Base-by-base conservation (phyloP, 1,284 basidiomycete species). In the Macrocybe sp. region DNA sequence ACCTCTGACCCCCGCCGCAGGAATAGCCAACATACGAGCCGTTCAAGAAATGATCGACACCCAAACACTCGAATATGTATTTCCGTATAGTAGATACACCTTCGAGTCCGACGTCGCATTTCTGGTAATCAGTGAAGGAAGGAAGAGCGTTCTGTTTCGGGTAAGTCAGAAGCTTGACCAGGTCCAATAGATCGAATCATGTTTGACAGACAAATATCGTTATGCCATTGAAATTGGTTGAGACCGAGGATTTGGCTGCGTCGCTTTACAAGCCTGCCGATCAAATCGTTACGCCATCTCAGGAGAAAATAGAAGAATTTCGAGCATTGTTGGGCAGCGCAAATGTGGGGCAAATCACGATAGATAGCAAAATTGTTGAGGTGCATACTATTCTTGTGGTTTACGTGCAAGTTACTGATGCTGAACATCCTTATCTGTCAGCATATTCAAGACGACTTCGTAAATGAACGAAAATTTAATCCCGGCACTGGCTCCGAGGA, bases 361-460 rank as follows among this genome's bases (percentile, higher is more conserved):
- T 87, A n/a, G 64, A 67, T 5, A 75, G 79, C 32, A 62, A 63
- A 7, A 72, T 76, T 7, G 82, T 79, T 7, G 69, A 79, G 67
- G 85, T 83, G 55, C 33, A 57, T 55, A 7, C 37, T 14, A 28
- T 45, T 36, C 16, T 6, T 14, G 6, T 39, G 22, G 5, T 9
- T 51, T 28, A 49, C 16, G 42, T 42, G 14, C 43, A 30, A 40
- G 16, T 41, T n/a, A 31, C 43, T 55, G 9, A 57, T 7, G 38
- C n/a, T 22, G 31, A 29, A 35, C 31, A 11, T 22, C 22, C 22
- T 22, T 22, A 22, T 22, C 22, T 22, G 43, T 1, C 50, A 89
- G 85, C 66, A 81, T 53, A 85, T 91, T 30, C 83, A 89, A 69
- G 71, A 80, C 6, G 84, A 89, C 53, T 91, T 89, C 59, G 84